Evolutionary conservation across 768 basidiomycete species (phyloP).

Genomic region (Russula emetica): DNA sequence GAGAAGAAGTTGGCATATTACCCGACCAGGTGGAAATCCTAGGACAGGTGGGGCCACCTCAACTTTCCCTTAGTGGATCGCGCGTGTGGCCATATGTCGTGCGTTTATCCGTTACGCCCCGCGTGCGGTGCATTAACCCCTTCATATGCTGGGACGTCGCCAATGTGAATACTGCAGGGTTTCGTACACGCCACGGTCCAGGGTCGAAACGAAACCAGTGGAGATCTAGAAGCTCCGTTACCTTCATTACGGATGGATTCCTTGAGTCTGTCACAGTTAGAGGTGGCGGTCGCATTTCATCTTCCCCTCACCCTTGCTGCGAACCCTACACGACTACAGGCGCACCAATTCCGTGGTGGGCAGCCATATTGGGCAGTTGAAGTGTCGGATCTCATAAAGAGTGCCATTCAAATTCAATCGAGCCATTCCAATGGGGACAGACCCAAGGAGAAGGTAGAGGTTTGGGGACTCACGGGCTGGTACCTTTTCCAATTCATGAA

Average conservation of each 20-base stretch:
- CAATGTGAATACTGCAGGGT: conserved; percentile 28
- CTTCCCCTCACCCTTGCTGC: conserved; percentile 54
- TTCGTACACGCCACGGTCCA: conserved; percentile 31
- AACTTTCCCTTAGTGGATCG: conserved; percentile 53
- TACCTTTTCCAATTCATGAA: conserved; percentile 65
- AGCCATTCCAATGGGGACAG: conserved; percentile 44
- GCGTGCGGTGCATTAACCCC: conserved; percentile 22
- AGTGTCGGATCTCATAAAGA: conserved; percentile 52
- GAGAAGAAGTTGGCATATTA: conserved; percentile 65
- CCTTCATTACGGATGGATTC: conserved; percentile 55
- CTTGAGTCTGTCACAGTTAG: conserved; percentile 51
- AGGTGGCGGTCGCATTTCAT: conserved; percentile 71
- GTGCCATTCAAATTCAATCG: conserved; percentile 31
- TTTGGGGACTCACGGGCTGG: conserved; percentile 86
- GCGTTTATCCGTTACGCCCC: conserved; percentile 34
- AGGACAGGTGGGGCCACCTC: conserved; percentile 60
- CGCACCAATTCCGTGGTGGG: conserved; percentile 51
- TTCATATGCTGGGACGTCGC: neutral
- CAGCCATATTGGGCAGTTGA: conserved; percentile 64
- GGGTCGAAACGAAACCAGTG: conserved; percentile 24
- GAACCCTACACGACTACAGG: conserved; percentile 46
- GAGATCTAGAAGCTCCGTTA: conserved; percentile 41
- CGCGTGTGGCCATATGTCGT: conserved; percentile 77
- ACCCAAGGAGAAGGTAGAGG: conserved; percentile 50
- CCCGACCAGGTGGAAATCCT: conserved; percentile 60